These are phyloP conservation scores for Lindgomyces ingoldianus DNA, from an alignment of 495 filamentous ascomycete genomes.

Conservation along the genomic window DNA sequence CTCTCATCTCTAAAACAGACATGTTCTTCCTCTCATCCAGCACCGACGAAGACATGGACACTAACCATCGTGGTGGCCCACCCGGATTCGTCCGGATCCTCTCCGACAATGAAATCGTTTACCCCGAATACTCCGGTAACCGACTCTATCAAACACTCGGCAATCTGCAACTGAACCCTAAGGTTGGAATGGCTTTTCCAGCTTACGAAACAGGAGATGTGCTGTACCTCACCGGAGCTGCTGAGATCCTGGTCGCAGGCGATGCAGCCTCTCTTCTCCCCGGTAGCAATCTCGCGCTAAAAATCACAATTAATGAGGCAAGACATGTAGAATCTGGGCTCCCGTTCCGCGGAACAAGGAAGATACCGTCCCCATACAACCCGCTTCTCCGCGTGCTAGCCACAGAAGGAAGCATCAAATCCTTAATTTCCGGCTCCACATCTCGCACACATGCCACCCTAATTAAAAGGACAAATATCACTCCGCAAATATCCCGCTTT, in stretches of 20 bases:
- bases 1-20: conserved; percentile 65
- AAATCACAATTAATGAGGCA: conserved; percentile 60
- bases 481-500: conserved; percentile 66
- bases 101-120: conserved; percentile 62
- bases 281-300: conserved; percentile 69
- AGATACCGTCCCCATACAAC: conserved; percentile 71
- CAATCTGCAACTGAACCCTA: conserved; percentile 66
- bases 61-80: conserved; percentile 78
- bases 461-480: conserved; percentile 56
- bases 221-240: conserved; percentile 67
- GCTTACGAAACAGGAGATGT: conserved; percentile 70
- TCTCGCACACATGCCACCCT: conserved; percentile 52
- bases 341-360: conserved; percentile 61
- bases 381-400: conserved; percentile 59
- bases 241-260: conserved; percentile 64
- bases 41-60: conserved; percentile 70
- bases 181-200: conserved; percentile 66
- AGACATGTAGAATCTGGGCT: conserved; percentile 64
- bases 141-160: conserved; percentile 79
- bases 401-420: conserved; percentile 48
- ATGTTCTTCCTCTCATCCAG: conserved; percentile 74
- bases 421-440: conserved; percentile 18
- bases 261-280: conserved; percentile 61
- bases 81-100: conserved; percentile 70
- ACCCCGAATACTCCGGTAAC: conserved; percentile 82